phyloP scores from a whole-genome alignment of 495 filamentous ascomycete genomes.

The Daldinia concentrica region DNA sequence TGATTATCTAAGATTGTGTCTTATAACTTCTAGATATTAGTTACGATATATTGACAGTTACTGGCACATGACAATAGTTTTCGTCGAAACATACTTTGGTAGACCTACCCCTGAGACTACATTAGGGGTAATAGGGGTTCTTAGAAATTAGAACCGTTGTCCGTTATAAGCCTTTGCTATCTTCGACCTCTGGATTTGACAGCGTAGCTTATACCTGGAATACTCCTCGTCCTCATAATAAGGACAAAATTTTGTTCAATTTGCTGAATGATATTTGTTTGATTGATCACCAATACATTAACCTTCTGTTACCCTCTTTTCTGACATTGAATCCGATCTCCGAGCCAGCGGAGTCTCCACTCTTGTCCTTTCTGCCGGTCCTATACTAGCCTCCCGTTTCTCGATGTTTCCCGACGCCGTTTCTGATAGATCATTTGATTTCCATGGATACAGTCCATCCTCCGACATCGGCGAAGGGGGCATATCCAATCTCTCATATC shows the following conservation, averaged over 20 bases:
- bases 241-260: neutral
- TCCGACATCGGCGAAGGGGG: constrained; percentile 27
- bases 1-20: no score
- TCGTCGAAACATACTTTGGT: neutral
- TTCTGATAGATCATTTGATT: neutral
- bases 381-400: neutral
- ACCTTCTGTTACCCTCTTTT: neutral
- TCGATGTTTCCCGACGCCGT: neutral
- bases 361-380: neutral
- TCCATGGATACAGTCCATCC: constrained; percentile 11
- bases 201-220: neutral
- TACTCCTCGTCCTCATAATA: neutral
- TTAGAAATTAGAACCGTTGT: neutral
- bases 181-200: neutral
- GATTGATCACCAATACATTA: neutral
- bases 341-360: constrained; percentile 2
- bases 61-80: neutral
- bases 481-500: constrained; percentile 23
- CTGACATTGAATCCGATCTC: neutral
- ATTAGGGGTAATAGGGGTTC: neutral
- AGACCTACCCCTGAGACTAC: neutral
- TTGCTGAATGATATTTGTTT: neutral
- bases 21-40: neutral
- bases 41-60: neutral
- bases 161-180: neutral